These are phyloP conservation scores for Haplosporangium gracile DNA, from an alignment of 192 early-diverging fungal species.

Conservation along the genomic window DNA sequence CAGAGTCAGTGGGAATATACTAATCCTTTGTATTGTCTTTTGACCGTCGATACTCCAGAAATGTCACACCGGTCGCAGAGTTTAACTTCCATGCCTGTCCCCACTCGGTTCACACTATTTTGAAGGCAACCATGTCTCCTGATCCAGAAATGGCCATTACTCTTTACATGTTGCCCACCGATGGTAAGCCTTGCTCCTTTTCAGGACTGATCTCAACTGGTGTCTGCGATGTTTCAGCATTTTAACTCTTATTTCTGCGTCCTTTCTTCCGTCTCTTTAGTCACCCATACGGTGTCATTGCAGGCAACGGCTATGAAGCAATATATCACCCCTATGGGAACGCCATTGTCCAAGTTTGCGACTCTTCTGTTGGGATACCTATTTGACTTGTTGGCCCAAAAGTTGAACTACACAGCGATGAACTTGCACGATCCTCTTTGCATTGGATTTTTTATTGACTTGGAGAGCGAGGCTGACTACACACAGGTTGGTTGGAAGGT, in stretches of 20 bases:
- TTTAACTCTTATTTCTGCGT: background rate
- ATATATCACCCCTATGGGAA: conserved; percentile 33
- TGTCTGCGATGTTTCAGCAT: background rate
- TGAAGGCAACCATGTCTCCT: conserved; percentile 45
- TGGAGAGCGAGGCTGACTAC: conserved; percentile 41
- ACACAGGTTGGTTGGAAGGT: conserved; percentile 44
- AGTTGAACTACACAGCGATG: conserved; percentile 16
- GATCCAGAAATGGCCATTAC: conserved; percentile 38
- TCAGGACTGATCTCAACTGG: background rate
- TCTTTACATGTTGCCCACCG: conserved; percentile 61
- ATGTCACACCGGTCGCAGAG: conserved; percentile 60
- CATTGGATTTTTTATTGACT: conserved; percentile 55
- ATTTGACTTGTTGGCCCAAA: conserved; percentile 24
- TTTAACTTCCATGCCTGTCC: conserved; percentile 66
- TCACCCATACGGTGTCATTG: conserved; percentile 34
- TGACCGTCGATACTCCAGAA: conserved; percentile 24
- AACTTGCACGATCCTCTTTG: conserved; percentile 58
- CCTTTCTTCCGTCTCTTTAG: conserved; percentile 14
- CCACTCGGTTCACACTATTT: conserved; percentile 53
- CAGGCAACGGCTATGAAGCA: conserved; percentile 17
- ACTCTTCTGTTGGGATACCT: conserved; percentile 21
- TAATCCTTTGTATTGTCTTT: background rate
- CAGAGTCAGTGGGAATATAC: background rate
- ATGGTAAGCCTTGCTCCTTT: conserved; percentile 41
- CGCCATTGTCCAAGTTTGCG: conserved; percentile 43